A percentile compares a stretch with the other conserved stretches of the same genome.
These are phyloP conservation scores for Megacollybia marginata DNA, from an alignment of 768 basidiomycete species.

Conservation along the genomic window DNA sequence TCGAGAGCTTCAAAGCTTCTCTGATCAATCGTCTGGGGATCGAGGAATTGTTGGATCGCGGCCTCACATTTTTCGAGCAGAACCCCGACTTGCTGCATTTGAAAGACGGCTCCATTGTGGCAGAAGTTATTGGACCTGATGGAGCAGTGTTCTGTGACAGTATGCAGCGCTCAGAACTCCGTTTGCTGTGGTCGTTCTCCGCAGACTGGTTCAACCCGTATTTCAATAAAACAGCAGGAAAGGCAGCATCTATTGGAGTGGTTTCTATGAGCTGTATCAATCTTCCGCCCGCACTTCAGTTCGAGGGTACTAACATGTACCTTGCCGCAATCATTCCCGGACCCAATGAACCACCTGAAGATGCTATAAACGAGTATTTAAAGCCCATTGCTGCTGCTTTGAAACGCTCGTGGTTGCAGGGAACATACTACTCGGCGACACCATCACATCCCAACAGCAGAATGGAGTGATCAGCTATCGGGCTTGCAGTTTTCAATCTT, in stretches of 20 bases:
- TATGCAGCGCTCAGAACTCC: slow-evolving; percentile 13
- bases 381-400: slow-evolving; percentile 24
- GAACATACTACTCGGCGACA: slow-evolving; percentile 14
- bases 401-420: slow-evolving; percentile 12
- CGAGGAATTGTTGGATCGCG: not conserved
- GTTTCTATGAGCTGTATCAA: slow-evolving; percentile 28
- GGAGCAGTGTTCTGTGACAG: slow-evolving; percentile 13
- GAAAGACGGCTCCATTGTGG: slow-evolving; percentile 17
- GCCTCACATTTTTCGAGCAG: not conserved
- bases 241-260: slow-evolving; percentile 14
- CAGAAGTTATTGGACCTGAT: slow-evolving; percentile 18
- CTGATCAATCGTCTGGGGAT: not conserved
- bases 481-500: slow-evolving; percentile 15
- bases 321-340: slow-evolving; percentile 22
- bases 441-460: slow-evolving; percentile 8
- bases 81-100: slow-evolving; percentile 15
- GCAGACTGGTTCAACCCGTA: slow-evolving; percentile 32
- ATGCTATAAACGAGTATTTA: slow-evolving; percentile 26
- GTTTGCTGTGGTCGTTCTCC: slow-evolving; percentile 21
- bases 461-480: slow-evolving; percentile 10
- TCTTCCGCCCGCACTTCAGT: slow-evolving; percentile 23
- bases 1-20: not conserved
- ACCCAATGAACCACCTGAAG: slow-evolving; percentile 20
- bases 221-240: slow-evolving; percentile 20
- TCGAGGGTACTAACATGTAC: slow-evolving; percentile 31